Base-by-base conservation (phyloP, 208 protist genomes). In the Crithidia fasciculata region DNA sequence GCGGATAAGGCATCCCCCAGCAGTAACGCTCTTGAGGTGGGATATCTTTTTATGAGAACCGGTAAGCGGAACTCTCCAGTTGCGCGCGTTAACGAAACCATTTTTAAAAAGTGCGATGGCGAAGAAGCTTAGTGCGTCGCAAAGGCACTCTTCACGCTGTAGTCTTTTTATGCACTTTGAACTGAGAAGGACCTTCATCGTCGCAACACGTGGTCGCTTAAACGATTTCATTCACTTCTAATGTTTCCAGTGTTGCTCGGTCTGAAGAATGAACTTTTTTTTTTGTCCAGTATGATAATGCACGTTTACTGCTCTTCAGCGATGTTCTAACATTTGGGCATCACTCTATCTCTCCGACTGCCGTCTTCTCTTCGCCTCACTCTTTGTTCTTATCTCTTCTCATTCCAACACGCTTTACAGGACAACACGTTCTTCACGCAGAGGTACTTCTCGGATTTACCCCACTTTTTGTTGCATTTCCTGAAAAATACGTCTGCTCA, bases 11-110 rank as follows among this genome's bases (percentile, higher is more conserved):
- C 28, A 28, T 28, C 28, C 28, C 28, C 28, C 28, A 28, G 28
- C 28, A 28, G 28, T 28, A 28, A 28, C 28, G 28, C 28, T 28
- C 28, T 28, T 28, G 28, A 28, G 28, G 28, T 28, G 28, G 28
- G 28, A 28, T 78, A 39, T 62, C 45, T 49, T 13, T 49, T 13
- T 16, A 10, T 8, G 45, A 45, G 50, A 44, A 57, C 16, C 62
- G 49, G 62, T 57, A 55, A 68, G 37, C 49, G 62, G 53, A 47
- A 49, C 37, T 57, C 37, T 28, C 37, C 15, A 58, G n/a, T 15
- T 7, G 50, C 10, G 36, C 19, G 37, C n/a, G 9, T 9, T 9
- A 50, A 6, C 8, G 13, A 50, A 16, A 52, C 28, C 28, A 28
- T 28, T 28, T 28, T 28, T 28, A 50, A 45, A 45, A 52, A 63